Evolutionary conservation across 169 alveolate genomes (phyloP).

Genomic region (Plasmodium falciparum): DNA sequence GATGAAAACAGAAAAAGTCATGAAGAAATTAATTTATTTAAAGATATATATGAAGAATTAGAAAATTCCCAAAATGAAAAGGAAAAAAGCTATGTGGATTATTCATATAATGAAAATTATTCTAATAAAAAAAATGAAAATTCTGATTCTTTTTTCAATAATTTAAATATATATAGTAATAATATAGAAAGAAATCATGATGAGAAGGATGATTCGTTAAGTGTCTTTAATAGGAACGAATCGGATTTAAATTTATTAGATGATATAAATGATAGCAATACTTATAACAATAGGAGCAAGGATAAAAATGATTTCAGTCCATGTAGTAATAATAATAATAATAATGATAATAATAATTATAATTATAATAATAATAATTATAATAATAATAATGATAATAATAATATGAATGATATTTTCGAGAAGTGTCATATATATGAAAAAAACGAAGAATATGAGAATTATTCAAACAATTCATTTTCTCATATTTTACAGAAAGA

Average conservation of each 20-base stretch:
- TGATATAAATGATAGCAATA: neutral
- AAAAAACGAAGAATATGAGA: neutral
- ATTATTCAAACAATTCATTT: conserved; percentile 6
- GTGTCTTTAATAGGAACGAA: conserved; percentile 16
- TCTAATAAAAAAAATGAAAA: conserved; percentile 15
- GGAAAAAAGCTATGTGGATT: neutral
- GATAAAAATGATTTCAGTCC: neutral
- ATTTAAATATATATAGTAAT: conserved; percentile 32
- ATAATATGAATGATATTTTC: neutral
- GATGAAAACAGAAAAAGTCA: conserved; percentile 14
- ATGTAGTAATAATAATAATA: neutral
- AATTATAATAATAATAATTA: neutral
- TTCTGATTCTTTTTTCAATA: conserved; percentile 12
- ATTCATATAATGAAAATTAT: conserved; percentile 11
- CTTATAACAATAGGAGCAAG: neutral
- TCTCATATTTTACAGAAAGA: conserved; percentile 4
- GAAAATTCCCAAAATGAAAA: conserved; percentile 27
- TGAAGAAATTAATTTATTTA: conserved; percentile 28
- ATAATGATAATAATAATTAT: neutral
- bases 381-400: neutral
- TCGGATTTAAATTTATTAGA: conserved; percentile 31
- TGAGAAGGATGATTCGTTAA: conserved; percentile 5
- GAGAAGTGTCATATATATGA: neutral
- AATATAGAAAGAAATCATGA: conserved; percentile 25
- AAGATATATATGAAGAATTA: conserved; percentile 63